Base-by-base conservation (phyloP, 495 filamentous ascomycete species). In the Lepraria neglecta region DNA sequence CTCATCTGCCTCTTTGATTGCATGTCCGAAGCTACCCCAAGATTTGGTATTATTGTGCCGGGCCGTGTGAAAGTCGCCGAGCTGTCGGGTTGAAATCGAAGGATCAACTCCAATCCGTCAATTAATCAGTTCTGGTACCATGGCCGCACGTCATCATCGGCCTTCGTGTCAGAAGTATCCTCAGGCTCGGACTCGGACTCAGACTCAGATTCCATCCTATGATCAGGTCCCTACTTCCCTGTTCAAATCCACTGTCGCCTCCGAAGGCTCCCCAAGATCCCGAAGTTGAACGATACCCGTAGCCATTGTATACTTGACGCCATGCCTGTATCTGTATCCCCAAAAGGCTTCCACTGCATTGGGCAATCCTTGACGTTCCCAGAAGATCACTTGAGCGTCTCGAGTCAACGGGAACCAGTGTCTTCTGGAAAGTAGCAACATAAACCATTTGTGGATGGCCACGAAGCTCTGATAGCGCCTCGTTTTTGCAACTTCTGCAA, bases 301-400 rank as follows among this genome's bases (percentile, higher is more conserved):
- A 35, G 51, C 7, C 43, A 38, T 57, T 14, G 4, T 17, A 35
- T 63, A 63, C 15, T 10, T 28, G 21, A 63, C 24, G 17, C 54
- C 43, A 4, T 42, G 31, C 7, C 10, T 6, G 19, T 19, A 14
- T 7, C 52, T 19, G 52, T 47, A 63, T 6, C 55, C 54, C 61
- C 61, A 63, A 28, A 58, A 58, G 15, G 35, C 14, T 35, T 51
- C 46, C 1, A 63, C 44, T 12, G 50, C 61, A 43, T 63, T 38
- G 21, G 61, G 61, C 35, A 63, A 35, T 17, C 56, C 30, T 38
- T 63, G 61, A 50, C 61, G 52, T 28, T 63, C 47, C 61, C 61
- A 63, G 7, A 63, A 24, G 19, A 33, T 58, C 30, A 53, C 17
- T 14, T 10, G 38, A 42, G 14, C 3, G 7, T 21, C 24, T 54